phyloP scores from a whole-genome alignment of 306 rosid species.

The Medicago ruthenica region DNA sequence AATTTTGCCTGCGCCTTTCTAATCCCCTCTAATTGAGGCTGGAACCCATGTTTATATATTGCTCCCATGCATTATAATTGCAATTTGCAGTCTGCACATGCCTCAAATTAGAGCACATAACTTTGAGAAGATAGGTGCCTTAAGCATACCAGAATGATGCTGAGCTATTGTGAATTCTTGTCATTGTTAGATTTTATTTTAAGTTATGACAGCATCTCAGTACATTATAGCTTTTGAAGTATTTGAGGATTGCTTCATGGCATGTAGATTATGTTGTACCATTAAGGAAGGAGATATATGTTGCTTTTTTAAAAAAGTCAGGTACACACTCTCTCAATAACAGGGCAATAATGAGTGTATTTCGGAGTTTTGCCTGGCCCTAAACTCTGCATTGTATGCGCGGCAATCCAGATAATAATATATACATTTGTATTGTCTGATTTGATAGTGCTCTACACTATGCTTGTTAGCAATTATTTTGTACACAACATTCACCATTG shows the following conservation, averaged over 20 bases:
- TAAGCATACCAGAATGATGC: slow-evolving; percentile 21
- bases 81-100: no score
- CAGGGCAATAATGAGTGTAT: not conserved
- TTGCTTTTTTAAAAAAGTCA: slow-evolving; percentile 19
- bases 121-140: no score
- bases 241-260: slow-evolving; percentile 29
- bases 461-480: not conserved
- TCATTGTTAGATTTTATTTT: slow-evolving; percentile 41
- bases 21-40: no score
- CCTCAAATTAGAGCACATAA: no score
- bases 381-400: slow-evolving; percentile 24
- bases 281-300: slow-evolving; percentile 37
- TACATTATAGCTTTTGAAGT: slow-evolving; percentile 37
- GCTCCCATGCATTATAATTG: no score
- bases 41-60: no score
- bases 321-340: not conserved
- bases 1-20: no score
- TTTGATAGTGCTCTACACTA: not conserved
- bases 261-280: slow-evolving; percentile 35
- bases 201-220: slow-evolving; percentile 40
- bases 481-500: not conserved
- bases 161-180: slow-evolving; percentile 45
- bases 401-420: not conserved
- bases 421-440: not conserved
- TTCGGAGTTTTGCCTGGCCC: not conserved